These are phyloP conservation scores for Fomitopsis pulvina DNA, from an alignment of 768 basidiomycete species.

Conservation along the genomic window DNA sequence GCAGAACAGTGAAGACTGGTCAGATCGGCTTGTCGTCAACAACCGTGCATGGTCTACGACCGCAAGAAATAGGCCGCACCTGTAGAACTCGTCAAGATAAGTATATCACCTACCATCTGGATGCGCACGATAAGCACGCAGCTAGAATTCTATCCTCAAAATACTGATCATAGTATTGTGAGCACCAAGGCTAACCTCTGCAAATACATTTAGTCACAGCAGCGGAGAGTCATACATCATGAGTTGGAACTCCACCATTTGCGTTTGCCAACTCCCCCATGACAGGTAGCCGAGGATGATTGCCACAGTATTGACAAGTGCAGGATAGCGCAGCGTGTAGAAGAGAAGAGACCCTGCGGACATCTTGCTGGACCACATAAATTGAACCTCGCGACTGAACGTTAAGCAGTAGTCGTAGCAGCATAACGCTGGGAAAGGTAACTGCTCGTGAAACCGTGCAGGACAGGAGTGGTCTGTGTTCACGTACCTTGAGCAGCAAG, in stretches of 20 bases:
- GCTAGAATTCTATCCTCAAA: neutral
- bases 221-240: neutral
- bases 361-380: slow-evolving; percentile 9
- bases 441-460: neutral
- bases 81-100: neutral
- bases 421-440: slow-evolving; percentile 8
- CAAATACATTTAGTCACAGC: neutral
- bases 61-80: neutral
- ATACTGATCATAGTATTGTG: slow-evolving; percentile 1
- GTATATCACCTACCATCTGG: neutral
- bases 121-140: slow-evolving; percentile 7
- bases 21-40: neutral
- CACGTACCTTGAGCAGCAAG: too few species aligned
- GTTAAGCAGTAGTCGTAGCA: slow-evolving; percentile 14
- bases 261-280: neutral
- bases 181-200: neutral
- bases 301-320: slow-evolving; percentile 11
- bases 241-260: neutral
- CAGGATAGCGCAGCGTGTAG: slow-evolving; percentile 11
- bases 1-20: slow-evolving; percentile 11
- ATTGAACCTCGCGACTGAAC: slow-evolving; percentile 8
- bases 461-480: too few species aligned
- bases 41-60: neutral
- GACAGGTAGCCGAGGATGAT: neutral
- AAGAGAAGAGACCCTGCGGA: slow-evolving; percentile 10